These are phyloP conservation scores for Excoecaria agallocha DNA, from an alignment of 345 rosid genomes.

Conservation along the genomic window DNA sequence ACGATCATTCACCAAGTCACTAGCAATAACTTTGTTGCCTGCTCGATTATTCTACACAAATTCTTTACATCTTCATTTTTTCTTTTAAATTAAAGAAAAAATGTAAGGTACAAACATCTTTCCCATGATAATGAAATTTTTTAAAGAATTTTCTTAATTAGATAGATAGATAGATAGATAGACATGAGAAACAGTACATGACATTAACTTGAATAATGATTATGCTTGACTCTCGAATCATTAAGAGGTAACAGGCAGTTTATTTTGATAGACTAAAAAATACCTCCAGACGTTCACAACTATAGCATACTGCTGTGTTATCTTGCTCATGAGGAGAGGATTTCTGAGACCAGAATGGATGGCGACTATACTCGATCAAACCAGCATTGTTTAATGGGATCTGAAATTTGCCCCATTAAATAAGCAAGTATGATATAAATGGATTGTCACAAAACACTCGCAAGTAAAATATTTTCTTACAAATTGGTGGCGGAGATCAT, in stretches of 20 bases:
- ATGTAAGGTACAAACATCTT: too few species aligned
- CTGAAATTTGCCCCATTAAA: constrained; percentile 29
- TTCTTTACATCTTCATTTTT: too few species aligned
- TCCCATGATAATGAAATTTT: too few species aligned
- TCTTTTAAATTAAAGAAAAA: too few species aligned
- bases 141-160: too few species aligned
- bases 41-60: too few species aligned
- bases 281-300: constrained; percentile 98
- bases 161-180: background rate
- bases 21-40: too few species aligned
- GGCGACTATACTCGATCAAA: constrained; percentile 89
- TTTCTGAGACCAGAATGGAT: constrained; percentile 96
- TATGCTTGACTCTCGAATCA: background rate
- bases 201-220: background rate
- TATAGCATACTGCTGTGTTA: constrained; percentile 81
- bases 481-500: constrained; percentile 89
- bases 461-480: constrained; percentile 43
- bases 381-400: constrained; percentile 84
- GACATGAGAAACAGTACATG: background rate
- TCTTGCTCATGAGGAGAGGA: constrained; percentile 91
- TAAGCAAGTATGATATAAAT: background rate
- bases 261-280: background rate
- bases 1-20: too few species aligned
- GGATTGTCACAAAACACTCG: background rate
- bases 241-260: background rate